phyloP scores from a whole-genome alignment of 164 flowering plant species.

The Umbellularia californica region DNA sequence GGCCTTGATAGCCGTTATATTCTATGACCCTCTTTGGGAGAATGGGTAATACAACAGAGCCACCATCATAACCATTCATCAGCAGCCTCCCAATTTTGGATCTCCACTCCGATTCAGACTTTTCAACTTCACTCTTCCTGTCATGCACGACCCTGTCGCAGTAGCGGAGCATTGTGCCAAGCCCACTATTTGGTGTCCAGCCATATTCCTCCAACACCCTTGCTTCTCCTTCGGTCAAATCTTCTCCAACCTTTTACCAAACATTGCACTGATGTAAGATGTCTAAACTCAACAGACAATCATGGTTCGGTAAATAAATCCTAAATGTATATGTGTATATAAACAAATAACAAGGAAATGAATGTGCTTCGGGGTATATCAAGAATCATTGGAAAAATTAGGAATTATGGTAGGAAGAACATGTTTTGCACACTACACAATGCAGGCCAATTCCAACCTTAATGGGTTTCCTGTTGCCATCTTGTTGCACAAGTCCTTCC shows the following conservation, averaged over 20 bases:
- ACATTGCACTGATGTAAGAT: neutral
- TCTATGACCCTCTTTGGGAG: conserved; percentile 33
- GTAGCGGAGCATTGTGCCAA: conserved; percentile 91
- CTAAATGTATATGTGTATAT: neutral
- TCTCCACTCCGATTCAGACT: conserved; percentile 90
- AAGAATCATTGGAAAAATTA: neutral
- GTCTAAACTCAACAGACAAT: neutral
- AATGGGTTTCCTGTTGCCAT: too few relatives aligned
- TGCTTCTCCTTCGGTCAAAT: conserved; percentile 83
- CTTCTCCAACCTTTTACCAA: conserved; percentile 72
- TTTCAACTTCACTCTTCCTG: conserved; percentile 49
- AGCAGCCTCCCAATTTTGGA: conserved; percentile 73
- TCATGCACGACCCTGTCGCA: conserved; percentile 83
- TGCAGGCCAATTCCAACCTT: too few relatives aligned
- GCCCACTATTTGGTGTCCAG: conserved; percentile 72
- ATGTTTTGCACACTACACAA: too few relatives aligned
- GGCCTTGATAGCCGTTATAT: conserved; percentile 8
- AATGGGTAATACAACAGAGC: conserved; percentile 35
- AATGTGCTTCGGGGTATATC: neutral
- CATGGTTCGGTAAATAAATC: neutral
- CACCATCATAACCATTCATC: conserved; percentile 68
- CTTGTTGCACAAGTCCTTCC: too few relatives aligned
- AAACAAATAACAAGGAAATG: neutral
- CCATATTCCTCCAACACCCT: conserved; percentile 68
- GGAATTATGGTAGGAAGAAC: neutral